Evolutionary conservation across 2,329 filamentous ascomycete species (phyloP).

Genomic region (Talaromyces sp.): DNA sequence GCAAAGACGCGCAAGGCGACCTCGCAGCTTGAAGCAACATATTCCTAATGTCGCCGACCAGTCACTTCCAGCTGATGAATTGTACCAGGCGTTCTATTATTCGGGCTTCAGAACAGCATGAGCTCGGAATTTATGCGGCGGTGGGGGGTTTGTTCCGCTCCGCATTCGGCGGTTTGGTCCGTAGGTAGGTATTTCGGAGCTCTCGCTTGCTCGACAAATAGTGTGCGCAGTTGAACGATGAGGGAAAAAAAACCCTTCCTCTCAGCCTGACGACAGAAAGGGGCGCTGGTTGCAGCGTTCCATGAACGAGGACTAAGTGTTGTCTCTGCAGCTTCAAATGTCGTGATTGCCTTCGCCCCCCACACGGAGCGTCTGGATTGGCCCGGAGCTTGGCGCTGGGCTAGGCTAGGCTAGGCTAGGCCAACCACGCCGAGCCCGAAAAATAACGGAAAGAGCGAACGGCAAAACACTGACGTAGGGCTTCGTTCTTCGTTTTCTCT

Average conservation of each 20-base stretch:
- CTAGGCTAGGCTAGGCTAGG: neutral
- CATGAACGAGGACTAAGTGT: neutral
- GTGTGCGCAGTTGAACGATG: neutral
- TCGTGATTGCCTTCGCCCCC: neutral
- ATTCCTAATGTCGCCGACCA: constrained; percentile 13
- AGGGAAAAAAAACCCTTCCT: neutral
- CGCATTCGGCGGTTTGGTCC: constrained; percentile 9
- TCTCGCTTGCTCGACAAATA: neutral
- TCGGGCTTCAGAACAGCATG: neutral
- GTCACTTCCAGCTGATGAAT: constrained; percentile 2
- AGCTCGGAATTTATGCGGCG: constrained; percentile 8
- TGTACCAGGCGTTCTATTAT: neutral
- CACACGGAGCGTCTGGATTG: neutral
- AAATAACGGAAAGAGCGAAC: neutral
- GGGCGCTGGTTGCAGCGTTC: neutral
- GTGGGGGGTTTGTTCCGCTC: constrained; percentile 9
- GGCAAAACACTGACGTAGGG: constrained; percentile 12
- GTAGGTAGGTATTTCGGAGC: neutral
- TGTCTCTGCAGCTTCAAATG: neutral
- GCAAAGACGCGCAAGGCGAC: constrained; percentile 28
- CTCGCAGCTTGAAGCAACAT: constrained; percentile 36
- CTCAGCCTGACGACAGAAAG: neutral
- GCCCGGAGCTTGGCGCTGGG: neutral
- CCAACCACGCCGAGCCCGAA: neutral
- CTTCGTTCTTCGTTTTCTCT: constrained; percentile 1